Conservation (phyloP, 768 basidiomycete species). For the Cystoderma amianthinum region DNA sequence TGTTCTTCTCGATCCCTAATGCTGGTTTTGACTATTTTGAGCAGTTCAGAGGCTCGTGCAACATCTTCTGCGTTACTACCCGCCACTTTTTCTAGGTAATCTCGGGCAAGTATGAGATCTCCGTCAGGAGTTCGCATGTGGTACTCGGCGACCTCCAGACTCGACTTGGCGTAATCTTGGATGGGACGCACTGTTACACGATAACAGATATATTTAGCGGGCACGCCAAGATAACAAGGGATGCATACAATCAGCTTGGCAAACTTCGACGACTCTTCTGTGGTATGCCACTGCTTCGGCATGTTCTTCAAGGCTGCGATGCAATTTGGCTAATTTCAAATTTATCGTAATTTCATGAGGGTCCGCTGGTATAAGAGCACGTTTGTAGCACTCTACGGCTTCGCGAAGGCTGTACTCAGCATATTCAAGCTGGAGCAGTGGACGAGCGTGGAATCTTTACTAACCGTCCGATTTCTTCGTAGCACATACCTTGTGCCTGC, state of each 20-base stretch:
- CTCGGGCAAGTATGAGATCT: slow-evolving; percentile 62
- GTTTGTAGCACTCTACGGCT: slow-evolving; percentile 87
- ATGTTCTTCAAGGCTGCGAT: slow-evolving; percentile 59
- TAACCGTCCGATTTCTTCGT: slow-evolving; percentile 85
- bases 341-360: slow-evolving; percentile 69
- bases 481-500: slow-evolving; percentile 92
- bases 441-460: slow-evolving; percentile 11
- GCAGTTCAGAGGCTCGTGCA: slow-evolving; percentile 60
- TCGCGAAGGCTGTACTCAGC: slow-evolving; percentile 58
- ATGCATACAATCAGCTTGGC: slow-evolving; percentile 47
- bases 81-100: slow-evolving; percentile 69
- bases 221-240: slow-evolving; percentile 12
- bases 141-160: slow-evolving; percentile 77
- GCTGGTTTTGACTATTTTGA: slow-evolving; percentile 46
- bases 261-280: slow-evolving; percentile 71
- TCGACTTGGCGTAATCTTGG: slow-evolving; percentile 78
- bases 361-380: slow-evolving; percentile 79
- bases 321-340: slow-evolving; percentile 67
- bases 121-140: slow-evolving; percentile 58
- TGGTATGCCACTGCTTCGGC: slow-evolving; percentile 74
- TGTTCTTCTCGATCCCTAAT: slow-evolving; percentile 13
- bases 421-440: not conserved
- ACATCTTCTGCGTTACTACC: slow-evolving; percentile 81
- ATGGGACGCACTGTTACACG: slow-evolving; percentile 51
- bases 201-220: slow-evolving; percentile 15